Conservation (phyloP, 2,329 filamentous ascomycete species). For the Tolypocladium tundrense region DNA sequence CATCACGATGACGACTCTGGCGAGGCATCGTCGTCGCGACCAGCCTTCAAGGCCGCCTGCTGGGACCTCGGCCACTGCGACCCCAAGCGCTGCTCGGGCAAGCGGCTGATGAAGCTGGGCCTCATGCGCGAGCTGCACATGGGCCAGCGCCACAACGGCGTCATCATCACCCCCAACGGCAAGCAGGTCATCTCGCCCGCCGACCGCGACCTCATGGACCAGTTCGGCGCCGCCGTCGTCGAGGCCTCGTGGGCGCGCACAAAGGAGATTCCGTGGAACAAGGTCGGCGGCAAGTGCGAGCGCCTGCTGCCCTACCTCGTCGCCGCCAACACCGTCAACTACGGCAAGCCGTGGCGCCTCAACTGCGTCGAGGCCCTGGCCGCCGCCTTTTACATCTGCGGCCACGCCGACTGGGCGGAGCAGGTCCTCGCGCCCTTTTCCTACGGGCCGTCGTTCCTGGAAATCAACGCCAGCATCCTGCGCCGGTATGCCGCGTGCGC, state of each 20-base stretch:
- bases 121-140: slow-evolving; percentile 89
- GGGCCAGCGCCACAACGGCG: slow-evolving; percentile 82
- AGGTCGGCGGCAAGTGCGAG: slow-evolving; percentile 90
- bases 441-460: slow-evolving; percentile 79
- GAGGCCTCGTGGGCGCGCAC: slow-evolving; percentile 96
- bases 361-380: slow-evolving; percentile 95
- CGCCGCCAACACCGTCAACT: slow-evolving; percentile 94
- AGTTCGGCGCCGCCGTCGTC: slow-evolving; percentile 87
- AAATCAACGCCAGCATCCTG: slow-evolving; percentile 78
- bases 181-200: slow-evolving; percentile 76
- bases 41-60: slow-evolving; percentile 79
- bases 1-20: slow-evolving; percentile 30
- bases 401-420: slow-evolving; percentile 82
- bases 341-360: slow-evolving; percentile 86
- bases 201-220: slow-evolving; percentile 71
- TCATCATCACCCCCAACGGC: slow-evolving; percentile 92
- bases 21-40: slow-evolving; percentile 21
- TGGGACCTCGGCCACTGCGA: slow-evolving; percentile 99
- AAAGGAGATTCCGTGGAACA: slow-evolving; percentile 79
- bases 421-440: slow-evolving; percentile 74
- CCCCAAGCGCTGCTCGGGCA: slow-evolving; percentile 91
- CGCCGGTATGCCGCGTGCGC: slow-evolving; percentile 77
- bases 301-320: slow-evolving; percentile 87
- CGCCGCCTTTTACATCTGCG: slow-evolving; percentile 87
- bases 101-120: slow-evolving; percentile 83